Base-by-base conservation (phyloP, 495 filamentous ascomycete genomes). In the Daldinia decipiens region DNA sequence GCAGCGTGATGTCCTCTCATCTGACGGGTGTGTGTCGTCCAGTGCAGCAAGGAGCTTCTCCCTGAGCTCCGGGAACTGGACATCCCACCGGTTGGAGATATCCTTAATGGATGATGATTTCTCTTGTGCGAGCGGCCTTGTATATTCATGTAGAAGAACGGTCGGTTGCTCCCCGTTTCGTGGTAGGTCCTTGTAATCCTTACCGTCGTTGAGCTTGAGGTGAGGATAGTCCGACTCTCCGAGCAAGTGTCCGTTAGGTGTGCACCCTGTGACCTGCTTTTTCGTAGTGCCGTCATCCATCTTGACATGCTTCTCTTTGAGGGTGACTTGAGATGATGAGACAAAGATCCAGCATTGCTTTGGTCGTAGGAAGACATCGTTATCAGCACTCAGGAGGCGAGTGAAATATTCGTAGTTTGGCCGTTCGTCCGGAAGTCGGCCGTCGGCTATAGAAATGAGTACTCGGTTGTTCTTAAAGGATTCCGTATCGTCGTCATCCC, bases 381-480 rank as follows among this genome's bases (percentile, higher is more conserved):
- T 76, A 56, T 81, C 80, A 27, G 79, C 72, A 27, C 77, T 78
- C 3, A 82, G 76, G 55, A 83, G 75, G 61, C 79, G 82, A 36
- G 75, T 76, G 73, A 81, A 85, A 73, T 81, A 85, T 56, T 84
- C 84, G 70, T 83, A 84, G 74, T 85, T 84, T 15, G 82, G 81
- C 65, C 79, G 74, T 77, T 83, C 81, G 17, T 81, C 79, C 12
- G 82, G 82, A 29, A 85, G 63, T 3, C 80, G 74, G 6, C 76
- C 78, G 27, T 84, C 80, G n/a, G 83, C 79, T 60, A 87, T 76
- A 13, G 86, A 85, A 62, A 78, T 82, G 54, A 87, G 74, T 9
- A 85, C 82, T 9, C 83, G 77, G 68, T 87, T 82, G 57, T 85
- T 79, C 72, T 86, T 87, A 72, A 87, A 84, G 17, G 83, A 86